A percentile compares a stretch with the other conserved stretches of the same genome.
These are phyloP conservation scores for Colletotrichum graminicola DNA, from an alignment of 2,329 filamentous ascomycete genomes.

Conservation along the genomic window DNA sequence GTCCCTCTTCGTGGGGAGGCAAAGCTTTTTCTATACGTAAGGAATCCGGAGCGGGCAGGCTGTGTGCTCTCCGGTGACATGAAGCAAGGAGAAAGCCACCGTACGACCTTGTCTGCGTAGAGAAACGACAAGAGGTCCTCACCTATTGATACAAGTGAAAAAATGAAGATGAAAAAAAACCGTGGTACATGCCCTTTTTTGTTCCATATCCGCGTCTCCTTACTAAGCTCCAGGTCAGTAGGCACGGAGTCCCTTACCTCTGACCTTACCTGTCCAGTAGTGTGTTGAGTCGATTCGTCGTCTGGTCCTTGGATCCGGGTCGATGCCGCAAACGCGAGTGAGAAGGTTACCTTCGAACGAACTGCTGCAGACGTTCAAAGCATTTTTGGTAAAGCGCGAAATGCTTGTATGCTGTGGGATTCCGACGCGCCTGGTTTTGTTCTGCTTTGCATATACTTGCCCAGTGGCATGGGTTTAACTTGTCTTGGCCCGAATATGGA, in stretches of 20 bases:
- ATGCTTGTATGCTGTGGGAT: not conserved
- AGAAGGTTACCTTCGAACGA: constrained; percentile 38
- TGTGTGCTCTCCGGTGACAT: not conserved
- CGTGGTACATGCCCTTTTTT: constrained; percentile 38
- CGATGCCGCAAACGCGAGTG: constrained; percentile 6
- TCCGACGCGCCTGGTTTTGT: constrained; percentile 9
- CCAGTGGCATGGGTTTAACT: constrained; percentile 7
- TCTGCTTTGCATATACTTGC: constrained; percentile 4
- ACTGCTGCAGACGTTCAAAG: constrained; percentile 4
- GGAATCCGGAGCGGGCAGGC: not conserved
- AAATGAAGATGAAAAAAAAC: not conserved
- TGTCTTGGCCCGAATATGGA: constrained; percentile 3
- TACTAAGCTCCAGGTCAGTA: constrained; percentile 49
- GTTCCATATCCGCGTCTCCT: constrained; percentile 25
- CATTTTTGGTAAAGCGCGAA: not conserved
- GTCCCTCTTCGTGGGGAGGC: not conserved
- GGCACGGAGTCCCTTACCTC: constrained; percentile 64
- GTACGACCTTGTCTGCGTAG: constrained; percentile 13
- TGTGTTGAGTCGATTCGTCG: constrained; percentile 3
- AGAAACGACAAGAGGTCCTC: constrained; percentile 33
- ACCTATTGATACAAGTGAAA: constrained; percentile 41
- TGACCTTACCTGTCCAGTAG: constrained; percentile 63
- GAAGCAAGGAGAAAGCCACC: constrained; percentile 23
- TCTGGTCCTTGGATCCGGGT: not conserved
- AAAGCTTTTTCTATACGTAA: not conserved